Evolutionary conservation across 1,284 basidiomycete species (phyloP).

Genomic region (Fomitopsis schrenkii): DNA sequence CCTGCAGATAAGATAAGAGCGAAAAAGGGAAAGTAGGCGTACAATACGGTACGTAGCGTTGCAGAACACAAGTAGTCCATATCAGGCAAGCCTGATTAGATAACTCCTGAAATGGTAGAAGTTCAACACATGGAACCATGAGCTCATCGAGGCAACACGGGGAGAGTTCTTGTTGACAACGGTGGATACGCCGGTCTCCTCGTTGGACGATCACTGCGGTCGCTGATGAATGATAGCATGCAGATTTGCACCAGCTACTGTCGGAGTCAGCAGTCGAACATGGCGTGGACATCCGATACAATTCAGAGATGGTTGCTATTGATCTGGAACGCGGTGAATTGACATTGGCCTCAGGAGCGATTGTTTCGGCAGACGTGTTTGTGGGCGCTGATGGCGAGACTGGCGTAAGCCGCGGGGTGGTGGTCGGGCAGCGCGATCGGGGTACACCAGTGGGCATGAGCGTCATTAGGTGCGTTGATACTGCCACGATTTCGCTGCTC

Average conservation of each 20-base stretch:
- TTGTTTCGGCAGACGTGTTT: constrained; percentile 49
- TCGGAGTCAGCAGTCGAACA: constrained; percentile 40
- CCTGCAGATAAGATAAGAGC: too few relatives aligned
- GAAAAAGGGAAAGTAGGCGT: too few relatives aligned
- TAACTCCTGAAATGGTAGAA: too few relatives aligned
- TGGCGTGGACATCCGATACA: constrained; percentile 20
- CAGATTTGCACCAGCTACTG: constrained; percentile 32
- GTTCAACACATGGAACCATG: constrained; percentile 56
- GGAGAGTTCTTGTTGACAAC: constrained; percentile 50
- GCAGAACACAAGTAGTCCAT: too few relatives aligned
- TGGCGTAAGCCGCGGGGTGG: constrained; percentile 19
- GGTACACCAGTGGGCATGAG: constrained; percentile 23
- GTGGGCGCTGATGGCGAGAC: constrained; percentile 58
- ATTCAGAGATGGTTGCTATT: constrained; percentile 17
- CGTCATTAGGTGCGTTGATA: constrained; percentile 41
- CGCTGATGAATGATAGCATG: constrained; percentile 32
- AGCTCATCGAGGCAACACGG: constrained; percentile 48
- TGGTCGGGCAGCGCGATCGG: constrained; percentile 33
- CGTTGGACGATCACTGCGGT: constrained; percentile 15
- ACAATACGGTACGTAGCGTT: too few relatives aligned
- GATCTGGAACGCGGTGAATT: constrained; percentile 28
- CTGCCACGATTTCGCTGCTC: background rate
- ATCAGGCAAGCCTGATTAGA: too few relatives aligned
- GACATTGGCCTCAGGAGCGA: constrained; percentile 41
- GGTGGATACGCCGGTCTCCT: constrained; percentile 31